Conservation (phyloP, 192 early-diverging fungal species). For the Entomortierella lignicola region DNA sequence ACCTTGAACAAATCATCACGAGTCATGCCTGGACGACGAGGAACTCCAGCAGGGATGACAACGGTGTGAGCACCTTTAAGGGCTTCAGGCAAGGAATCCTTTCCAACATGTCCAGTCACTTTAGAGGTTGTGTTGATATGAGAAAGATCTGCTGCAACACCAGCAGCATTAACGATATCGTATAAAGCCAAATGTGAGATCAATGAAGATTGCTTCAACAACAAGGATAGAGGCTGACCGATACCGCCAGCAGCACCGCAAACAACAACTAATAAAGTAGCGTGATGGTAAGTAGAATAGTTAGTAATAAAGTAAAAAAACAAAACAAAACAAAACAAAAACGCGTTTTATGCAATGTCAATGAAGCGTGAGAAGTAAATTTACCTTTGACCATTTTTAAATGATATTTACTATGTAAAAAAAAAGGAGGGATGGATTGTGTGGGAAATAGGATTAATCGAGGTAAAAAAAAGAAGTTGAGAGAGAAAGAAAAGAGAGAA, state of each 20-base stretch:
- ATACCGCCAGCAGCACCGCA: slow-evolving; percentile 91
- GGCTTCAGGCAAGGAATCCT: slow-evolving; percentile 56
- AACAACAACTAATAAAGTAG: slow-evolving; percentile 43
- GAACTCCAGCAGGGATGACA: slow-evolving; percentile 96
- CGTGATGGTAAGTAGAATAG: neutral
- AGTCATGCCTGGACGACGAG: slow-evolving; percentile 98
- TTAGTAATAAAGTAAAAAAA: neutral
- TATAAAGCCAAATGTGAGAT: slow-evolving; percentile 90
- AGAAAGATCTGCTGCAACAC: slow-evolving; percentile 92
- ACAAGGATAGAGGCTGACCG: slow-evolving; percentile 94
- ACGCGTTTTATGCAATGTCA: no score
- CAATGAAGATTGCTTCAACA: slow-evolving; percentile 88
- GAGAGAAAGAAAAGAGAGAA: neutral
- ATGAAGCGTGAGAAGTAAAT: neutral
- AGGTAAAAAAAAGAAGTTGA: neutral
- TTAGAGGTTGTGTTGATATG: slow-evolving; percentile 87
- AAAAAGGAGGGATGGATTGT: neutral
- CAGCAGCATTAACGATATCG: slow-evolving; percentile 97
- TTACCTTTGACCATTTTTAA: slow-evolving; percentile 49
- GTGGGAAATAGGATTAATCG: neutral
- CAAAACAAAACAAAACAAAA: no score
- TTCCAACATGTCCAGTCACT: slow-evolving; percentile 61
- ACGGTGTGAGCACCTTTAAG: slow-evolving; percentile 67
- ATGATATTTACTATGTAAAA: neutral
- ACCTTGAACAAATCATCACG: slow-evolving; percentile 97